A percentile compares a stretch with the other conserved stretches of the same genome.
Evolutionary conservation across 495 filamentous ascomycete species (phyloP).

Genomic region (Neurospora sp.): DNA sequence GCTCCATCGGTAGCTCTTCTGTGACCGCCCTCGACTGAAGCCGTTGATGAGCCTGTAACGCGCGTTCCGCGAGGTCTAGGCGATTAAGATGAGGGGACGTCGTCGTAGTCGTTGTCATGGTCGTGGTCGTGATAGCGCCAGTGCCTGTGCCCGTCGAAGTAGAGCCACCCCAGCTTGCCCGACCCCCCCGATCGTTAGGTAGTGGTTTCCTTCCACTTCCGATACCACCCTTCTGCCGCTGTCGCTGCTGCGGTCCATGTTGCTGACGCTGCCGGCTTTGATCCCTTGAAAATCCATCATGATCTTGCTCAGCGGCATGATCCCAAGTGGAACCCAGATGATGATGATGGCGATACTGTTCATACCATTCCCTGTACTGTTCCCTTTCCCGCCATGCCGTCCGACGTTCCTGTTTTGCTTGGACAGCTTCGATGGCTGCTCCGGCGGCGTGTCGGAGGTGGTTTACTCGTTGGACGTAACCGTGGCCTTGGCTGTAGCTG

Average conservation of each 20-base stretch:
- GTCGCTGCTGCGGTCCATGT: not conserved
- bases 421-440: not conserved
- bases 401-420: not conserved
- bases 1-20: not conserved
- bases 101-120: not conserved
- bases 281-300: not conserved
- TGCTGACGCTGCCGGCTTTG: not conserved
- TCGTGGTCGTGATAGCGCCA: not conserved
- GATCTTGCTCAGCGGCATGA: not conserved
- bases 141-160: not conserved
- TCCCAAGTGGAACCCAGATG: not conserved
- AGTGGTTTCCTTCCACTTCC: not conserved
- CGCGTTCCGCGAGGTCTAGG: not conserved
- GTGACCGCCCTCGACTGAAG: not conserved
- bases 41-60: not conserved
- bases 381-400: not conserved
- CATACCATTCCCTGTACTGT: not conserved
- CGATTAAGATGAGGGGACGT: not conserved
- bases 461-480: not conserved
- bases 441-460: not conserved
- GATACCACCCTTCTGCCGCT: not conserved
- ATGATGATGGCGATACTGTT: not conserved
- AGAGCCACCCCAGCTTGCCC: not conserved
- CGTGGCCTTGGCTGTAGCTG: not conserved
- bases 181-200: not conserved